Base-by-base conservation (phyloP, 305 asterid species). In the Plantago lanceolata region DNA sequence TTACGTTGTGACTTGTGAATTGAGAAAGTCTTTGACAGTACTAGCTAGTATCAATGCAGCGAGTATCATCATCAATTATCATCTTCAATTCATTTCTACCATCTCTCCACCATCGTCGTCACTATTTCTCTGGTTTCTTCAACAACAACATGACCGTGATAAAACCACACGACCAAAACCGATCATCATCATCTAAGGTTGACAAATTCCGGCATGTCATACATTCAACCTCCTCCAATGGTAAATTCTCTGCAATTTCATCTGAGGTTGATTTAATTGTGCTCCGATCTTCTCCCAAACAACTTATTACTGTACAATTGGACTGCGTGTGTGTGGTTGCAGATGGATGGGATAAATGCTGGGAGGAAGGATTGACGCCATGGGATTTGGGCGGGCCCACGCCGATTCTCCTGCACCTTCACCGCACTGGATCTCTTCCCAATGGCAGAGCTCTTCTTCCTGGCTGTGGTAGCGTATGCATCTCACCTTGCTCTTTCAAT, bases 351-450 rank as follows among this genome's bases (percentile, higher is more conserved):
- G 89, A 86, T 18, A 79, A 77, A 64, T 86, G 89, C 72, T 89
- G 89, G 91, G 79, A 81, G 70, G 70, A 80, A 70, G 90, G 81
- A 59, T 29, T 89, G 79, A 89, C 94, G 49, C 96, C 96, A 20
- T 89, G 96, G 96, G 94, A 89, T 79, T 80, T 89, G 80, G 93
- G 95, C 71, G 65, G 62, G 57, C 89, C 94, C 71, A 83, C 95
- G 31, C 96, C 95, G 15, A 77, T 83, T 71, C 85, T 89, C 28
- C 67, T 78, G 74, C 88, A 85, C 75, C 95, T 89, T 63, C 79
- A 71, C 71, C 65, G 70, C 57, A 79, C 70, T 11, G 86, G 84
- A 68, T 71, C 79, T 48, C 89, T 89, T 68, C 91, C 94, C 57
- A 81, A 77, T 61, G 96, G 96, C 71, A 80, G 83, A 75, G 89